These are phyloP conservation scores for Corynespora cassiicola DNA, from an alignment of 2,329 filamentous ascomycete species.

Conservation along the genomic window DNA sequence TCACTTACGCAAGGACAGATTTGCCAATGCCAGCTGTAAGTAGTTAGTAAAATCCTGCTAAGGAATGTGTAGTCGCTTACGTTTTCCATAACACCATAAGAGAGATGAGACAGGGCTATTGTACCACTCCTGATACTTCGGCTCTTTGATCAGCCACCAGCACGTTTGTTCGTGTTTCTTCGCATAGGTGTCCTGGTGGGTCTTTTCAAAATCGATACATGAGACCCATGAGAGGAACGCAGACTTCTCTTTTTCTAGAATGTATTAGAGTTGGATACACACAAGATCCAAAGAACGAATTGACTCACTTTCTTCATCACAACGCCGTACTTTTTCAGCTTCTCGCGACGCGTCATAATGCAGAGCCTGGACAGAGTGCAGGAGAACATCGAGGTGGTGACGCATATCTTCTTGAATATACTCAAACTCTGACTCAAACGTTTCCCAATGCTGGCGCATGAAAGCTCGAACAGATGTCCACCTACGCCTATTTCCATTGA, in stretches of 20 bases:
- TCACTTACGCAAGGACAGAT: constrained; percentile 24
- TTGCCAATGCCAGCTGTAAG: constrained; percentile 28
- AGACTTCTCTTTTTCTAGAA: constrained; percentile 17
- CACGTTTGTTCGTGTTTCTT: constrained; percentile 24
- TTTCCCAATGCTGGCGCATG: constrained; percentile 27
- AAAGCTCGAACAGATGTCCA: constrained; percentile 20
- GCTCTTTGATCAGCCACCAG: constrained; percentile 20
- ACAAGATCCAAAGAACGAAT: background rate
- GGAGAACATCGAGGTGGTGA: constrained; percentile 21
- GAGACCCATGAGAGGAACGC: constrained; percentile 26
- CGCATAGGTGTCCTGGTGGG: constrained; percentile 19
- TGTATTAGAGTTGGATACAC: constrained; percentile 3
- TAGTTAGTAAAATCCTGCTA: constrained; percentile 8
- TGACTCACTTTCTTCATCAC: constrained; percentile 3
- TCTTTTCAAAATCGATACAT: constrained; percentile 23
- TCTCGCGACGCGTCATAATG: constrained; percentile 14
- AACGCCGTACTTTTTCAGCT: constrained; percentile 4
- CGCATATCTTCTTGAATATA: constrained; percentile 17
- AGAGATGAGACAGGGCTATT: constrained; percentile 11
- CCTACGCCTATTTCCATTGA: constrained; percentile 13
- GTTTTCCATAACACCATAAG: constrained; percentile 30
- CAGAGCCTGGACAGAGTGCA: constrained; percentile 17
- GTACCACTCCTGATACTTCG: constrained; percentile 22
- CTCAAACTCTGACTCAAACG: constrained; percentile 24
- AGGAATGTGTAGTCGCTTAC: constrained; percentile 9